Conservation (phyloP, 78 protist species). For the Dictyostelium capitatum region DNA sequence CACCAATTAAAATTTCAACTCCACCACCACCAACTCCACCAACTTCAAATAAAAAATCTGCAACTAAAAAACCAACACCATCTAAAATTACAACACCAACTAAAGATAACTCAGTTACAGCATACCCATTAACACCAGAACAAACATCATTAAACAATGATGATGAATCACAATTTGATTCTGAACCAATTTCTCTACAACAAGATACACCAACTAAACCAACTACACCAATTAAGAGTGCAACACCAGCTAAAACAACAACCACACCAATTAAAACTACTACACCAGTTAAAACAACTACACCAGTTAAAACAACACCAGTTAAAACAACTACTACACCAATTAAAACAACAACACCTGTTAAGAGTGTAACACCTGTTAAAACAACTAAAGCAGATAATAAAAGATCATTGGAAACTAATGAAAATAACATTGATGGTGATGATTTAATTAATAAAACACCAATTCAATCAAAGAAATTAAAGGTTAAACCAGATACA, state of each 20-base stretch:
- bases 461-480: constrained; percentile 4
- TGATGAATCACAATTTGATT: not conserved
- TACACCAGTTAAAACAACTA: not conserved
- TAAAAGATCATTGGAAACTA: not conserved
- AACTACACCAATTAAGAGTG: not conserved
- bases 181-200: not conserved
- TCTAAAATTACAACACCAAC: constrained; percentile 11
- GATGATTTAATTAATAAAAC: constrained; percentile 20
- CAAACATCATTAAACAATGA: not conserved
- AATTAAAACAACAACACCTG: not conserved
- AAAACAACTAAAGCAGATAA: not conserved
- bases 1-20: not conserved
- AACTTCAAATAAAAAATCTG: not conserved
- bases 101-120: not conserved
- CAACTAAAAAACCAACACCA: not conserved
- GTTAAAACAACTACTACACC: not conserved
- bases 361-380: not conserved
- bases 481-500: constrained; percentile 16
- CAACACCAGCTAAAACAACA: not conserved
- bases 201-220: not conserved
- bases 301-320: not conserved
- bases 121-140: constrained; percentile 3
- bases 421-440: not conserved
- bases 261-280: not conserved
- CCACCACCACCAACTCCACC: constrained; percentile 20